Conservation (phyloP, 129 eudicot species). For the Flaveria brownii region DNA sequence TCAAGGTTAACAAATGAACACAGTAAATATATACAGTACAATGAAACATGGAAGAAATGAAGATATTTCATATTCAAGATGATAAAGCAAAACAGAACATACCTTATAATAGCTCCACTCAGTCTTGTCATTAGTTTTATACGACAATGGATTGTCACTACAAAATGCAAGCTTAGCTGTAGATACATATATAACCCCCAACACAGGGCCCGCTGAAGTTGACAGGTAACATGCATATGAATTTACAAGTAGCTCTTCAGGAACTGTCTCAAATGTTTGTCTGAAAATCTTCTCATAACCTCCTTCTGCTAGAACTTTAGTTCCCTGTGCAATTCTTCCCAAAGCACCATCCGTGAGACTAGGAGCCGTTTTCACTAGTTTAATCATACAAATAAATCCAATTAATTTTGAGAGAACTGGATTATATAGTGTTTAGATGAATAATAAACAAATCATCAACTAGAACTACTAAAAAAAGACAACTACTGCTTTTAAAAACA, state of each 20-base stretch:
- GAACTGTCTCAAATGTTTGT: slow-evolving; percentile 87
- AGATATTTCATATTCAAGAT: background rate
- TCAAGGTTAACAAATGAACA: background rate
- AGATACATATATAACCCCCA: slow-evolving; percentile 78
- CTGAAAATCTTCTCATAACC: slow-evolving; percentile 88
- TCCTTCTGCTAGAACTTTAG: slow-evolving; percentile 92
- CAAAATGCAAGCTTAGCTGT: slow-evolving; percentile 87
- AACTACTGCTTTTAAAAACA: too few relatives aligned
- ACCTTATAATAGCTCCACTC: slow-evolving; percentile 99
- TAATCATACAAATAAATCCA: slow-evolving; percentile 9
- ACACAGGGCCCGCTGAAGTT: slow-evolving; percentile 94
- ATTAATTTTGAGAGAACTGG: background rate
- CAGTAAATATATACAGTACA: background rate
- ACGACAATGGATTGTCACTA: slow-evolving; percentile 85
- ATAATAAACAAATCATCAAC: background rate
- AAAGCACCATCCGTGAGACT: slow-evolving; percentile 88
- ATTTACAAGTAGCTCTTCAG: slow-evolving; percentile 76
- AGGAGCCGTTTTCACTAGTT: slow-evolving; percentile 87
- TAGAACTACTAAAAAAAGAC: background rate
- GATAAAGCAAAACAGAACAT: slow-evolving; percentile 13
- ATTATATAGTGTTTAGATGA: background rate
- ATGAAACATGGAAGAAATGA: background rate
- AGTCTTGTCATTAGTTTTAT: slow-evolving; percentile 57
- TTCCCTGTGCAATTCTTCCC: slow-evolving; percentile 96
- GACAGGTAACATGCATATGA: slow-evolving; percentile 88